These are phyloP conservation scores for Populus alba DNA, from an alignment of 345 rosid genomes.

Conservation along the genomic window DNA sequence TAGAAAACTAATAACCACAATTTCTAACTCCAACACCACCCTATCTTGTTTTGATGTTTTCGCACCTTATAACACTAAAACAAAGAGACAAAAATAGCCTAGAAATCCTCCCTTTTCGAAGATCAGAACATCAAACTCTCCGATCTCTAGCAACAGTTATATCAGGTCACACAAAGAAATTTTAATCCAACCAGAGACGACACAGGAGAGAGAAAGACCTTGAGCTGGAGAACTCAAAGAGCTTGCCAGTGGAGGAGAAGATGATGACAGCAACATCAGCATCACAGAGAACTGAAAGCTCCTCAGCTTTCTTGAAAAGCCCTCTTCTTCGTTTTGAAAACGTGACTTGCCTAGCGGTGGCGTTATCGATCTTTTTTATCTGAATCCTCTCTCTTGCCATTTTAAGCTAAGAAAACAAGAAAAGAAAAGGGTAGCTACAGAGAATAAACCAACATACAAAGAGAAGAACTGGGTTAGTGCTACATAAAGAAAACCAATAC, in stretches of 20 bases:
- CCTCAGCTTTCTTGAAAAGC: slow-evolving; percentile 24
- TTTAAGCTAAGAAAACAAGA: not conserved
- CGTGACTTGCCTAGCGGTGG: slow-evolving; percentile 23
- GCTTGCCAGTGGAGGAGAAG: slow-evolving; percentile 20
- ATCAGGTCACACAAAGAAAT: not conserved
- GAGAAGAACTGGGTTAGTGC: not conserved
- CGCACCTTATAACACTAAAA: no score
- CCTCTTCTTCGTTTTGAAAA: slow-evolving; percentile 28
- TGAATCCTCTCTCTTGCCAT: slow-evolving; percentile 32
- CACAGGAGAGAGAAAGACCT: not conserved
- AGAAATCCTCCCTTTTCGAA: not conserved
- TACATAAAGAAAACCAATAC: not conserved
- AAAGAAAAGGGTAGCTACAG: not conserved
- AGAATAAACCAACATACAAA: slow-evolving; percentile 10
- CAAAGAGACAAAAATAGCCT: not conserved
- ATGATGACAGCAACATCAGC: slow-evolving; percentile 27
- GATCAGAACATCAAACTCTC: not conserved
- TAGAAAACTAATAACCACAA: no score
- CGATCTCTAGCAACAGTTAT: no score
- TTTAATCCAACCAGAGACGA: not conserved
- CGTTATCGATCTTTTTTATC: slow-evolving; percentile 29
- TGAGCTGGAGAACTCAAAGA: slow-evolving; percentile 23
- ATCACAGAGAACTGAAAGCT: slow-evolving; percentile 27
- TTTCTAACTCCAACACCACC: no score
- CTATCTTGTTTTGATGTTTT: no score